Base-by-base conservation (phyloP, 2,329 filamentous ascomycete genomes). In the Alternaria infectoria region DNA sequence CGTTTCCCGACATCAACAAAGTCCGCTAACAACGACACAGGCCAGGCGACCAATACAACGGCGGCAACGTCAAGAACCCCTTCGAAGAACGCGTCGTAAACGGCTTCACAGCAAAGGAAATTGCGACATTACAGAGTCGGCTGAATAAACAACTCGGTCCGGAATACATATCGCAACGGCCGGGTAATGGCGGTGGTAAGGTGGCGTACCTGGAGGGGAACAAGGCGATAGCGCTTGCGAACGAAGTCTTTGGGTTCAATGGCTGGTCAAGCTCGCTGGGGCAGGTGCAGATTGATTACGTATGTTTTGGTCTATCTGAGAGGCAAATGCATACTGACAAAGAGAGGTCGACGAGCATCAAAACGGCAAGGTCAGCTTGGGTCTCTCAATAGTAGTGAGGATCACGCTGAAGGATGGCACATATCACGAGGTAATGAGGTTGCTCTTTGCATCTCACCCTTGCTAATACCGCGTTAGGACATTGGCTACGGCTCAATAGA, bases 251-350 rank as follows among this genome's bases (percentile, higher is more conserved):
- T 82, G 94, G 94, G 10, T 97, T 97, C 84, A 97, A 97, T 81
- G 94, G 94, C 73, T 99, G 96, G 96, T 97, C 93, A 10, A 97
- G 93, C 59, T 91, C 91, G n/a, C 96, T 99, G 63, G 92, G 95
- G 76, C 93, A 96, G 76, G 91, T 97, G 40, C 91, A 97, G 77
- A 92, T 98, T 63, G 96, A 99, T 80, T 98, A 96, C 80, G 93
- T 89, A 76, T 67, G 84, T 79, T 43, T n/a, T 21, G 5, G 10
- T 19, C 21, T 7, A 36, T 8, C 36, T 17, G 4, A 13, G 19
- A 10, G 13, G 17, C 3, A 21, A 13, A 44, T 4, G 19, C 5
- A 30, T 19, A 56, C 71, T 77, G 40, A 77, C 59, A 36, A 45
- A 57, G 10, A 11, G 71, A 88, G 86, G 83, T 96, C 64, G 95